phyloP scores from a whole-genome alignment of 1,139 yeast genomes.

The Geotrichum macrosporum region DNA sequence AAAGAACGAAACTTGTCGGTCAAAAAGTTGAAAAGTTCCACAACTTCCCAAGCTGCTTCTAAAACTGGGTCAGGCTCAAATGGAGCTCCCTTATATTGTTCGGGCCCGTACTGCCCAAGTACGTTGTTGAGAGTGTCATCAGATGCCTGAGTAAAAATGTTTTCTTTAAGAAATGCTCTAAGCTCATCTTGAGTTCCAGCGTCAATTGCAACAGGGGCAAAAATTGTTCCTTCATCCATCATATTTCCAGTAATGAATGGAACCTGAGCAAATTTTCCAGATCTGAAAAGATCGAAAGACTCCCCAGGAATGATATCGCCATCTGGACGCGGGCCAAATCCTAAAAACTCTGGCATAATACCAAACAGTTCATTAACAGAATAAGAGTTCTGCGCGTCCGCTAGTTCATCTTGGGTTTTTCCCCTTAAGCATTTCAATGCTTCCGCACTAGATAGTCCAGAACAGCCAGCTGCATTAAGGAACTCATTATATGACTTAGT shows the following conservation, averaged over 20 bases:
- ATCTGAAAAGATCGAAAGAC: constrained; percentile 17
- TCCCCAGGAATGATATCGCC: constrained; percentile 21
- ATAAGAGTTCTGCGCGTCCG: constrained; percentile 22
- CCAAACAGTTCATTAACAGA: constrained; percentile 1
- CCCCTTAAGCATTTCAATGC: constrained; percentile 23
- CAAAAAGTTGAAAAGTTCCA: too few relatives aligned
- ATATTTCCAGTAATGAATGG: constrained; percentile 24
- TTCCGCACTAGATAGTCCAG: constrained; percentile 6
- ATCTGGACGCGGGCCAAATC: constrained; percentile 27
- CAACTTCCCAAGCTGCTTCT: too few relatives aligned
- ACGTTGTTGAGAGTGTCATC: constrained; percentile 9
- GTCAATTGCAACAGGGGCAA: constrained; percentile 5
- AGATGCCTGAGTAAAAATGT: constrained; percentile 19
- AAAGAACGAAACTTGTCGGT: constrained; percentile 24
- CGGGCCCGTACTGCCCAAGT: constrained; percentile 22
- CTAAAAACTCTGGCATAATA: constrained; percentile 15
- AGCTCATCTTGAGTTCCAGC: not conserved
- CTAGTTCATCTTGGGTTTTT: constrained; percentile 12
- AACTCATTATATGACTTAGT: constrained; percentile 17
- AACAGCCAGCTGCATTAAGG: constrained; percentile 23
- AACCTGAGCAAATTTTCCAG: constrained; percentile 22
- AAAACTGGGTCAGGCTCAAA: constrained; percentile 26
- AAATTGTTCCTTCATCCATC: constrained; percentile 25
- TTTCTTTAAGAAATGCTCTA: too few relatives aligned
- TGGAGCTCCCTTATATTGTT: constrained; percentile 25